Base-by-base conservation (phyloP, 768 basidiomycete species). In the Collybia mongolica region DNA sequence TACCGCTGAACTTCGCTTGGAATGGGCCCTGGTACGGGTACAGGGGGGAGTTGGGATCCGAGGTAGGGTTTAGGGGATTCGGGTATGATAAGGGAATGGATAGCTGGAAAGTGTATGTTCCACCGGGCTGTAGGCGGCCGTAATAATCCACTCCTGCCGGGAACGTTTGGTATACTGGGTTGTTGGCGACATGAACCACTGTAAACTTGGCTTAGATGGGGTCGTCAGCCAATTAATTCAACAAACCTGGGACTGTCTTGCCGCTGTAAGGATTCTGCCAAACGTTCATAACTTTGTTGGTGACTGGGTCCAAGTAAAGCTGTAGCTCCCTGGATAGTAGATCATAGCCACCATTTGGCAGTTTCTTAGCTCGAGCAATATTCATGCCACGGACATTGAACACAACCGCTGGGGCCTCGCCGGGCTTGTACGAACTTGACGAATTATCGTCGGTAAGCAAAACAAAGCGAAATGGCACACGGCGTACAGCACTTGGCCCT, bases 301-400 rank as follows among this genome's bases (percentile, higher is more conserved):
- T 61, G 1, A 24, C 42, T 12, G 57, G 55, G 44, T 61, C 55
- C 5, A 54, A 55, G 47, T 60, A 56, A 6, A 58, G 51, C 18
- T 56, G 55, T 2, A 57, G 40, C 39, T 61, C 60, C 23, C 57
- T 28, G 18, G 48, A 22, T 20, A 58, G 23, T 3, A 61, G 44
- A 26, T 58, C 60, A 37, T 56, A 56, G 17, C 53, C 38, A 3
- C 57, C 60, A 17, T 59, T 49, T 5, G 47, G 44, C 6, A 55
- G 47, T 38, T 52, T 56, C 43, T 52, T 54, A 0, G 48, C 53
- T 18, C 57, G 53, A 5, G 60, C 54, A 19, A 56, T 18, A 24
- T 56, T 61, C 60, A 61, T 61, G 9, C 57, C 60, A 18, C 49
- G 51, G 7, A 58, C 57, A n/a, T 58, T 61, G 51, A 61, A 61